These are phyloP conservation scores for Venturia nashicola DNA, from an alignment of 2,329 filamentous ascomycete genomes.

Conservation along the genomic window DNA sequence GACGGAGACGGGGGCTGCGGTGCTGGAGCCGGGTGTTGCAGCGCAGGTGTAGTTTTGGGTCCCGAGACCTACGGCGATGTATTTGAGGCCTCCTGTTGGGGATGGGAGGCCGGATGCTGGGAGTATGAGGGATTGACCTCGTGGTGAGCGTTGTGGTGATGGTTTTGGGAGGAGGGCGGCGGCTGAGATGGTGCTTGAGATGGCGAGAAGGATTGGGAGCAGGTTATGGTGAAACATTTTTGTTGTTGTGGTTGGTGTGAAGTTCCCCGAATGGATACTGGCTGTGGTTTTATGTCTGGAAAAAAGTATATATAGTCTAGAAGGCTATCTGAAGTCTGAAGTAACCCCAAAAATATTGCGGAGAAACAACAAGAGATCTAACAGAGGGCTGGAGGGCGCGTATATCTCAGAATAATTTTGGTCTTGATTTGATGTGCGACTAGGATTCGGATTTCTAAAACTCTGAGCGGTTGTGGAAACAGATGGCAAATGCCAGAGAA, in stretches of 20 bases:
- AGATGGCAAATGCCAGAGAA: neutral
- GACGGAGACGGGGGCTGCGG: conserved; percentile 24
- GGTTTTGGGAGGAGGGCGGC: neutral
- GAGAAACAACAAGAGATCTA: neutral
- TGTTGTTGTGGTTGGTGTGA: neutral
- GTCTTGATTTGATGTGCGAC: neutral
- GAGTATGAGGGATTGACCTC: neutral
- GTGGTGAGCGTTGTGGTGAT: neutral
- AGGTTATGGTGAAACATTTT: neutral
- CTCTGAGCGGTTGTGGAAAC: neutral
- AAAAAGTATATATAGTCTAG: neutral
- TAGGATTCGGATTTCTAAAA: neutral
- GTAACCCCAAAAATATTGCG: neutral
- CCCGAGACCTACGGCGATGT: conserved; percentile 49
- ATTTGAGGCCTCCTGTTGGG: conserved; percentile 14
- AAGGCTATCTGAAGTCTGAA: neutral
- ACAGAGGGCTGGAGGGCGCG: neutral
- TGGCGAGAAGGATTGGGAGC: neutral
- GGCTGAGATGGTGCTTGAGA: conserved; percentile 2
- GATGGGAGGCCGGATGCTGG: neutral
- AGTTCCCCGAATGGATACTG: neutral
- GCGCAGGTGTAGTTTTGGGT: conserved; percentile 58
- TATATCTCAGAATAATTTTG: neutral
- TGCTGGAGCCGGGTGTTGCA: conserved; percentile 14
- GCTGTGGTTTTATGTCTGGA: neutral